Percentiles rank a stretch among this genome's conserved stretches.
Evolutionary conservation across 2,329 filamentous ascomycete genomes (phyloP).

Genomic region (Cyanodermella asteris): DNA sequence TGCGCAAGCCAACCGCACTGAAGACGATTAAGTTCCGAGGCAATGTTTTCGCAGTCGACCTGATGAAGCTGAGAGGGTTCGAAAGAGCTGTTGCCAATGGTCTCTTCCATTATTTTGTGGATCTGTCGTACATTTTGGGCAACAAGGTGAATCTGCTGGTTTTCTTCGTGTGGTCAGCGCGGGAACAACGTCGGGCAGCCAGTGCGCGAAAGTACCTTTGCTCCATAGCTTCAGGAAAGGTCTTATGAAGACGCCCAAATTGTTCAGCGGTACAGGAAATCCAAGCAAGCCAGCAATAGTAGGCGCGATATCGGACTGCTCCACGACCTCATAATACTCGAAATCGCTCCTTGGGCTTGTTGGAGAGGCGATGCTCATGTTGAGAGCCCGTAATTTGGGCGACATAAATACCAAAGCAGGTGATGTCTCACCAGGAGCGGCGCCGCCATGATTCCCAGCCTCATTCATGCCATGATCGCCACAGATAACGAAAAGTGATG

Average conservation of each 20-base stretch:
- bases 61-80: conserved; percentile 12
- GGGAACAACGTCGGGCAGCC: conserved; percentile 3
- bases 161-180: conserved; percentile 16
- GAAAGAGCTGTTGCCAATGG: conserved; percentile 38
- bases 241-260: conserved; percentile 63
- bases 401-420: conserved; percentile 81
- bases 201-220: conserved; percentile 21
- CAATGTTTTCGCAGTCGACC: too few species aligned
- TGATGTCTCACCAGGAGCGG: conserved; percentile 81
- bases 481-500: conserved; percentile 64
- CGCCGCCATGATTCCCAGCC: conserved; percentile 88
- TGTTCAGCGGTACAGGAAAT: conserved; percentile 75
- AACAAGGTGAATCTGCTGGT: conserved; percentile 47
- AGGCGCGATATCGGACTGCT: conserved; percentile 85
- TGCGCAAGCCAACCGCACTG: too few species aligned
- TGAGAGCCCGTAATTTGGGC: conserved; percentile 48
- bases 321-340: conserved; percentile 62
- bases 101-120: conserved; percentile 50
- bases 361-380: conserved; percentile 27
- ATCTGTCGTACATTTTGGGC: conserved; percentile 65
- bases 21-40: too few species aligned
- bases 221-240: conserved; percentile 63
- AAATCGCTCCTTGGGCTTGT: conserved; percentile 42
- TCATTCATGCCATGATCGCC: conserved; percentile 99
- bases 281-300: conserved; percentile 72